These are phyloP conservation scores for Craterostigma plantagineum DNA, from an alignment of 257 asterid species.

Conservation along the genomic window DNA sequence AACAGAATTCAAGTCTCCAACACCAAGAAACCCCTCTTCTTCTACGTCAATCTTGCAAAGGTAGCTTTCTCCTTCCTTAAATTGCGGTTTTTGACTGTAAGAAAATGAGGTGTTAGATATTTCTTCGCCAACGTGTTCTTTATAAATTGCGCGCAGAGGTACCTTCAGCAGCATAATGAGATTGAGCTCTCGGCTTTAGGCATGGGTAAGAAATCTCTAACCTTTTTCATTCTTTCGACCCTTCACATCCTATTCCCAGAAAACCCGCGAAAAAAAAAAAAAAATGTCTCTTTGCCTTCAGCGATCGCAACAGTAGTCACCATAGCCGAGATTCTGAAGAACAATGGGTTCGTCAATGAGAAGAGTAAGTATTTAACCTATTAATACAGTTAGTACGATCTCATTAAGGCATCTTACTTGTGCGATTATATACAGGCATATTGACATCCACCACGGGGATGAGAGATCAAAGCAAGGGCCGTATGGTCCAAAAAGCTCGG, in stretches of 20 bases:
- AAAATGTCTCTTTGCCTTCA: constrained; percentile 11
- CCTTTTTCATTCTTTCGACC: background rate
- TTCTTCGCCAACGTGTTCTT: background rate
- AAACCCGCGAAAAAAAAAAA: too few species aligned
- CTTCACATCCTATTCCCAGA: background rate
- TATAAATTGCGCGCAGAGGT: constrained; percentile 38
- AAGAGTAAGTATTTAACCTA: constrained; percentile 59
- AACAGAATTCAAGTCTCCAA: constrained; percentile 28
- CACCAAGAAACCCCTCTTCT: constrained; percentile 27
- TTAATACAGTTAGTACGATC: too few species aligned
- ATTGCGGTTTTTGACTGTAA: background rate
- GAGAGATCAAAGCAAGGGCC: constrained; percentile 69
- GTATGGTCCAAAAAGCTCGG: constrained; percentile 73
- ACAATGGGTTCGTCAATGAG: constrained; percentile 68
- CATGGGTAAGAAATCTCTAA: constrained; percentile 45
- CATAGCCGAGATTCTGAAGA: constrained; percentile 76
- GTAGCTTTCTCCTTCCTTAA: background rate
- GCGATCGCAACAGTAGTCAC: constrained; percentile 93
- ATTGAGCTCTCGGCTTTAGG: constrained; percentile 97
- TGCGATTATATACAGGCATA: too few species aligned
- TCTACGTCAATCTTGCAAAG: constrained; percentile 31
- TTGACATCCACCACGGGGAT: constrained; percentile 72
- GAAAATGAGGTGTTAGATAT: background rate
- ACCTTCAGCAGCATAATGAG: constrained; percentile 81
- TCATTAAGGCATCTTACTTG: too few species aligned